These are phyloP conservation scores for Canavalia ensiformis DNA, from an alignment of 306 rosid species.

Conservation along the genomic window DNA sequence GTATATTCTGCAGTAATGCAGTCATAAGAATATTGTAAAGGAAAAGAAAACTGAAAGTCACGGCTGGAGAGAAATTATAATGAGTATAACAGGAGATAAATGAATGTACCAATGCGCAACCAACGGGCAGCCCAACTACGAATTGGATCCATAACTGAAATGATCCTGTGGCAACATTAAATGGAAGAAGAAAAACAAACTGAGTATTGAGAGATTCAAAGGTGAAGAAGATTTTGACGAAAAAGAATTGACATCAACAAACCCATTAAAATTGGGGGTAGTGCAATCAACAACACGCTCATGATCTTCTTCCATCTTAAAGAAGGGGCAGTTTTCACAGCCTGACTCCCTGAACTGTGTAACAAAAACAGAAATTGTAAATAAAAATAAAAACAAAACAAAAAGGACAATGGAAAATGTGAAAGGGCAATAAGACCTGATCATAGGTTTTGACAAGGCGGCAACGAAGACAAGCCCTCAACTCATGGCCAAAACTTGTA, in stretches of 20 bases:
- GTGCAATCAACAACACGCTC: conserved; percentile 92
- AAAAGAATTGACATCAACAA: background rate
- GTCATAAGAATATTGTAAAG: conserved; percentile 1
- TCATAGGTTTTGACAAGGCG: conserved; percentile 98
- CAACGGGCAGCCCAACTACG: conserved; percentile 97
- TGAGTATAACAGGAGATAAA: conserved; percentile 23
- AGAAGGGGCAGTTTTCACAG: conserved; percentile 94
- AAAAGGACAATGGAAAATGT: background rate
- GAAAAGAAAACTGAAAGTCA: conserved; percentile 17
- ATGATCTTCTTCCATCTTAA: conserved; percentile 91
- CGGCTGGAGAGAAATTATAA: background rate
- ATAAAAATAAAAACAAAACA: background rate
- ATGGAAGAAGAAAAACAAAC: conserved; percentile 19
- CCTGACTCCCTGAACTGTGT: conserved; percentile 88
- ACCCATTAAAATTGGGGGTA: conserved; percentile 98
- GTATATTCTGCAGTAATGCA: conserved; percentile 12
- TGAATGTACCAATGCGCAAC: conserved; percentile 82
- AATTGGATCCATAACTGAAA: conserved; percentile 92
- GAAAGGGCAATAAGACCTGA: conserved; percentile 61
- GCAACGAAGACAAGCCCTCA: conserved; percentile 97
- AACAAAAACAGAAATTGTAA: conserved; percentile 14
- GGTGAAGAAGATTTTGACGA: background rate
- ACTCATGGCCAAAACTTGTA: conserved; percentile 90
- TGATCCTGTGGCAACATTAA: conserved; percentile 60
- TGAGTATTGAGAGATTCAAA: conserved; percentile 15